phyloP scores from a whole-genome alignment of 768 basidiomycete species.

The Panaeolus papilionaceus region DNA sequence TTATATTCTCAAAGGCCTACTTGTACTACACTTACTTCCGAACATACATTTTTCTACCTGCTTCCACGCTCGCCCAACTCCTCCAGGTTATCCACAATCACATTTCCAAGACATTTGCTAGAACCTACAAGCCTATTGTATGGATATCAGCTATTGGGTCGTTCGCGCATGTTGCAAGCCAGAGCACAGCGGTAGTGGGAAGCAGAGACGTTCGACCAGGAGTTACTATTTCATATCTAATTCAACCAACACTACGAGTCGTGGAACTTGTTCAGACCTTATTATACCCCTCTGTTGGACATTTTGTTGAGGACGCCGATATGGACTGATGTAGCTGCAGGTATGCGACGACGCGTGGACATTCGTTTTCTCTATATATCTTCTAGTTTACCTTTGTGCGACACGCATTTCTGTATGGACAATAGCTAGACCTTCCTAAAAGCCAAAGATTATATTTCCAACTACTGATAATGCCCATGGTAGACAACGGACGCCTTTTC shows the following conservation, averaged over 20 bases:
- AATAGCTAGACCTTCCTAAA: too few species aligned
- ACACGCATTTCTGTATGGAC: too few species aligned
- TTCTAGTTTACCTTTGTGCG: too few species aligned
- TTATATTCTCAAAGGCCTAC: background rate
- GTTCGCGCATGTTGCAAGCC: background rate
- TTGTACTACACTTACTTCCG: background rate
- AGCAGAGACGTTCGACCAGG: background rate
- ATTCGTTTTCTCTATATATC: too few species aligned
- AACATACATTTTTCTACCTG: constrained; percentile 2
- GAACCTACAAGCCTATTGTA: constrained; percentile 15
- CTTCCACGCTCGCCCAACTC: constrained; percentile 7
- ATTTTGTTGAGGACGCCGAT: too few species aligned
- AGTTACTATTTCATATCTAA: background rate
- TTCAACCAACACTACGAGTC: background rate
- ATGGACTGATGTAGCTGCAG: too few species aligned
- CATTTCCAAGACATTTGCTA: constrained; percentile 22
- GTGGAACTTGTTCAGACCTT: background rate
- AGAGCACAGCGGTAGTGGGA: background rate
- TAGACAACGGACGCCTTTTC: too few species aligned
- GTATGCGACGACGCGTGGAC: too few species aligned
- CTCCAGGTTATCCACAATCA: constrained; percentile 23
- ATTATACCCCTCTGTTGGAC: background rate
- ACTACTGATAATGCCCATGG: too few species aligned
- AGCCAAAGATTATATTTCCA: too few species aligned
- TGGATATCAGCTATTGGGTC: background rate